Conservation (phyloP, 1,284 basidiomycete genomes). For the Austropuccinia psidii region DNA sequence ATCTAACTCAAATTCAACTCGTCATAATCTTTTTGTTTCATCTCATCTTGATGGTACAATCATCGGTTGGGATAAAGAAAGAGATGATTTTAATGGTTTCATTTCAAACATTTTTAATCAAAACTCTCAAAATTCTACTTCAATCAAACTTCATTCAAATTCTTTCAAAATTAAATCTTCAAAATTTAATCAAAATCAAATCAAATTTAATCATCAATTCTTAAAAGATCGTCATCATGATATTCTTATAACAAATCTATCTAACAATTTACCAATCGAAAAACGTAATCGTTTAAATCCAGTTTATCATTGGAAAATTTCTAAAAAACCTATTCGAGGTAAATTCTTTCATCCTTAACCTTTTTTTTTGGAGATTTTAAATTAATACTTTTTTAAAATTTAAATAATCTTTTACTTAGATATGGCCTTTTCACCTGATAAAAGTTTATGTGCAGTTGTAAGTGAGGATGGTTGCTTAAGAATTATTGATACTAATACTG, state of each 20-base stretch:
- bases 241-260: slow-evolving; percentile 10
- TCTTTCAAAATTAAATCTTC: neutral
- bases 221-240: neutral
- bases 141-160: neutral
- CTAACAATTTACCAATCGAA: neutral
- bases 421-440: slow-evolving; percentile 82
- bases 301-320: slow-evolving; percentile 26
- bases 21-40: slow-evolving; percentile 1
- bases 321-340: slow-evolving; percentile 23
- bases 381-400: neutral
- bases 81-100: slow-evolving; percentile 22
- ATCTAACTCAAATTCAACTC: slow-evolving; percentile 21
- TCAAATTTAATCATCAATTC: neutral
- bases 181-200: neutral
- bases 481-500: slow-evolving; percentile 73
- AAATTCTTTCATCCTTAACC: neutral
- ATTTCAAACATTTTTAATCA: neutral
- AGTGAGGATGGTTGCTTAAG: slow-evolving; percentile 81
- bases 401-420: slow-evolving; percentile 51
- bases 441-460: slow-evolving; percentile 72
- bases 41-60: slow-evolving; percentile 22
- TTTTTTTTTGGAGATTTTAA: neutral
- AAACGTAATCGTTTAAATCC: slow-evolving; percentile 26
- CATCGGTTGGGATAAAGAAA: slow-evolving; percentile 34
- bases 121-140: neutral